A percentile compares a stretch with the other conserved stretches of the same genome.
These are phyloP conservation scores for Jamesozyma gamospora DNA, from an alignment of 805 yeast species.

Conservation along the genomic window DNA sequence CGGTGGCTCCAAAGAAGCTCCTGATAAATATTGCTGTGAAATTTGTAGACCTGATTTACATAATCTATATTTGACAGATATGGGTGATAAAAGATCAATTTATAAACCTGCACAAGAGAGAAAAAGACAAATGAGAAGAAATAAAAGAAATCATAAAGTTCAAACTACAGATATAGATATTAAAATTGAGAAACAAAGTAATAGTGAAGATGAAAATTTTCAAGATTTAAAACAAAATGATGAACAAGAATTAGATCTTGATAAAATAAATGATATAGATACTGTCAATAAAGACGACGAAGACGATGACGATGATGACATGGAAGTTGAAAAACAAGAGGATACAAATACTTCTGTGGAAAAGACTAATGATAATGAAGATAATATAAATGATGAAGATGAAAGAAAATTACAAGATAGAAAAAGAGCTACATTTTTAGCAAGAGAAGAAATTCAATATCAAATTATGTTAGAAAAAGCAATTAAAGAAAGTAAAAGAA, in stretches of 20 bases:
- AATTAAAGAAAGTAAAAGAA: conserved; percentile 28
- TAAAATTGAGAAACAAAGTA: too few relatives aligned
- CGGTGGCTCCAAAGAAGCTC: conserved; percentile 57
- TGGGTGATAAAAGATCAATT: conserved; percentile 19
- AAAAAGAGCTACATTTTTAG: conserved; percentile 31
- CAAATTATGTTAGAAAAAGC: conserved; percentile 35
- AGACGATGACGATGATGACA: neutral
- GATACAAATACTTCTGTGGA: neutral
- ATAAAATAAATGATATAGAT: neutral
- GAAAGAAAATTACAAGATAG: conserved; percentile 24
- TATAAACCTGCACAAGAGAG: conserved; percentile 35
- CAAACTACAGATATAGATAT: too few relatives aligned
- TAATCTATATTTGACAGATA: conserved; percentile 20
- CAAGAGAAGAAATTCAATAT: conserved; percentile 37
- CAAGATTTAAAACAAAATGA: too few relatives aligned
- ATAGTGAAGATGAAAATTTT: too few relatives aligned
- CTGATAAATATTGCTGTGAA: conserved; percentile 95
- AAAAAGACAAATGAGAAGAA: conserved; percentile 25
- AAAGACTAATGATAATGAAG: conserved; percentile 1
- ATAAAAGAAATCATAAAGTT: conserved; percentile 3
- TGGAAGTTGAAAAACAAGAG: neutral
- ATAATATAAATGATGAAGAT: conserved; percentile 12
- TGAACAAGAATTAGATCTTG: neutral
- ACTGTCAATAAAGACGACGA: too few relatives aligned
- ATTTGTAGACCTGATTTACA: conserved; percentile 81